Conservation (phyloP, 2,329 filamentous ascomycete species). For the Verticillium nonalfalfae region DNA sequence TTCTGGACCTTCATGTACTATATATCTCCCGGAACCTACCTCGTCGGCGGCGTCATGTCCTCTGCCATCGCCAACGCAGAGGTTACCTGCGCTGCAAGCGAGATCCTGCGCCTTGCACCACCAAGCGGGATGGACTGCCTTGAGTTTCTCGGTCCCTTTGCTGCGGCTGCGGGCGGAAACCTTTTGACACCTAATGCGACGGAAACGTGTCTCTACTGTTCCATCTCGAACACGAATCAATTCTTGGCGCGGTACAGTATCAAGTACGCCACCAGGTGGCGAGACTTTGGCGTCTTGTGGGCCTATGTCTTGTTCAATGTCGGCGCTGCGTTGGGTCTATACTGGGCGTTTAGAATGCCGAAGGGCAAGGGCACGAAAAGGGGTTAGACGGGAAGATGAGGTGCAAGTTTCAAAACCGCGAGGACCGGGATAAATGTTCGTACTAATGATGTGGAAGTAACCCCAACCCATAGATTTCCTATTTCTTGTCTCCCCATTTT, state of each 20-base stretch:
- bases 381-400: neutral
- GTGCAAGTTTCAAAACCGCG: too few relatives aligned
- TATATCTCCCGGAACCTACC: slow-evolving; percentile 62
- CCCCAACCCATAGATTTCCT: too few relatives aligned
- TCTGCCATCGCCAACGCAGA: slow-evolving; percentile 11
- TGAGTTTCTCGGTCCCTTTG: slow-evolving; percentile 39
- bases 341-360: slow-evolving; percentile 34
- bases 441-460: too few relatives aligned
- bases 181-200: slow-evolving; percentile 34
- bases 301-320: slow-evolving; percentile 44
- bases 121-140: slow-evolving; percentile 42
- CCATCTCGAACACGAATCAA: slow-evolving; percentile 24
- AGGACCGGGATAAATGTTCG: too few relatives aligned
- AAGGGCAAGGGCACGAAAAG: slow-evolving; percentile 10
- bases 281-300: slow-evolving; percentile 49
- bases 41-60: slow-evolving; percentile 55
- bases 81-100: slow-evolving; percentile 13
- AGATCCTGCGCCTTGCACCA: slow-evolving; percentile 52
- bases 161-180: slow-evolving; percentile 36
- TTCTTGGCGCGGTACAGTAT: slow-evolving; percentile 32
- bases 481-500: too few relatives aligned
- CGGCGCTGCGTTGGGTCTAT: slow-evolving; percentile 35
- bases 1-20: slow-evolving; percentile 71
- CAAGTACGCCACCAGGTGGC: slow-evolving; percentile 41
- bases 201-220: slow-evolving; percentile 36